These are phyloP conservation scores for Mycena chlorophos DNA, from an alignment of 768 basidiomycete species.

Conservation along the genomic window DNA sequence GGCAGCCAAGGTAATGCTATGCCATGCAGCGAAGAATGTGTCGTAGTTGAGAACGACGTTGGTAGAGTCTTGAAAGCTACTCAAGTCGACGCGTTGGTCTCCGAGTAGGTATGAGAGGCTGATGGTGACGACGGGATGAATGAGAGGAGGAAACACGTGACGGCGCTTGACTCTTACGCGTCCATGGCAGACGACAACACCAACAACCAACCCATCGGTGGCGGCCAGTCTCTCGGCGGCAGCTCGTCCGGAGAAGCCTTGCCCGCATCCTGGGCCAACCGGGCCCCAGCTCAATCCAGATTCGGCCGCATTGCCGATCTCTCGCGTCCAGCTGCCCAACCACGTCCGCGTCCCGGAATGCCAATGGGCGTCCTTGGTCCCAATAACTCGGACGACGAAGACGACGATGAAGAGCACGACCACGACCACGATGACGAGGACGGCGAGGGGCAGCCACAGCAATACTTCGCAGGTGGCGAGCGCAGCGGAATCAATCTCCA, in stretches of 20 bases:
- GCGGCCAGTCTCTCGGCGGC: conserved; percentile 12
- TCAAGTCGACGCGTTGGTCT: too few relatives aligned
- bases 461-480: conserved; percentile 94
- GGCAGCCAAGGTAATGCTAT: background rate
- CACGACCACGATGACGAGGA: conserved; percentile 6
- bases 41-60: background rate
- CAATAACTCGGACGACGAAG: conserved; percentile 32
- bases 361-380: background rate
- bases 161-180: background rate
- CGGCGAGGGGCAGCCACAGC: conserved; percentile 57
- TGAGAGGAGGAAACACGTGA: background rate
- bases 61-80: too few relatives aligned
- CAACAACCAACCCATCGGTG: background rate
- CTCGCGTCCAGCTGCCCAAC: background rate
- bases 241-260: conserved; percentile 9
- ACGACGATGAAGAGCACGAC: background rate
- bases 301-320: conserved; percentile 12
- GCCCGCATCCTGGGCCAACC: conserved; percentile 13
- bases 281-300: conserved; percentile 2
- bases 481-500: conserved; percentile 88
- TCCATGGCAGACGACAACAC: conserved; percentile 13
- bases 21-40: background rate
- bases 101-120: too few relatives aligned
- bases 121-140: background rate
- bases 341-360: background rate